Conservation (phyloP, 257 asterid genomes). For the Eucommia ulmoides region DNA sequence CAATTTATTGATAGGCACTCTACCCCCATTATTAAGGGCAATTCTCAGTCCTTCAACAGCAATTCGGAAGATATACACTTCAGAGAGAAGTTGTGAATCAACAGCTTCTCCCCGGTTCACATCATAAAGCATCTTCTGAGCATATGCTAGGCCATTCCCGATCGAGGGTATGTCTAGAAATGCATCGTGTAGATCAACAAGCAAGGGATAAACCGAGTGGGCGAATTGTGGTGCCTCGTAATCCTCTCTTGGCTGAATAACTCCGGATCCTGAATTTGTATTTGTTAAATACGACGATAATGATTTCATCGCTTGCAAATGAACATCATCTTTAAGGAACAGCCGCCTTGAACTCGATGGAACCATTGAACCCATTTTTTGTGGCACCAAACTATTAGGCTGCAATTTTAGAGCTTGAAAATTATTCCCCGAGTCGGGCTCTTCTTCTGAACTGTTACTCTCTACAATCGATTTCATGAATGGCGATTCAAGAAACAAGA, state of each 20-base stretch:
- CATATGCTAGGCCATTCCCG: conserved; percentile 57
- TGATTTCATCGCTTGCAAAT: conserved; percentile 46
- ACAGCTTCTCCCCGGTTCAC: conserved; percentile 54
- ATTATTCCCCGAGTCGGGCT: conserved; percentile 16
- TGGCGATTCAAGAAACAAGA: conserved; percentile 74
- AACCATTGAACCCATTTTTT: conserved; percentile 17
- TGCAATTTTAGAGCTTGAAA: conserved; percentile 30
- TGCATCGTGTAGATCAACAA: conserved; percentile 56
- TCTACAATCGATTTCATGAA: conserved; percentile 26
- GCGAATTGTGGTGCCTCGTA: conserved; percentile 80
- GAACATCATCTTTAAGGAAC: conserved; percentile 29
- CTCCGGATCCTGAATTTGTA: conserved; percentile 20
- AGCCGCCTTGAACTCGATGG: conserved; percentile 22
- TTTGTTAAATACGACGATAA: conserved; percentile 32
- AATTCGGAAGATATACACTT: conserved; percentile 60
- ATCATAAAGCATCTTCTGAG: conserved; percentile 68
- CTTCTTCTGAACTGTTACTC: conserved; percentile 13
- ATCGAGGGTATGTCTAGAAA: conserved; percentile 60
- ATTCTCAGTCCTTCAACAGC: conserved; percentile 87
- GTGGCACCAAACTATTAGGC: conserved; percentile 27
- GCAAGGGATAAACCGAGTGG: conserved; percentile 55
- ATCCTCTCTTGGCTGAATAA: conserved; percentile 25
- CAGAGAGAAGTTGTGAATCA: conserved; percentile 44
- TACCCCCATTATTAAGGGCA: conserved; percentile 68
- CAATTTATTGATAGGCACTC: conserved; percentile 28